Conservation (phyloP, 495 filamentous ascomycete species). For the Tuber magnatum region DNA sequence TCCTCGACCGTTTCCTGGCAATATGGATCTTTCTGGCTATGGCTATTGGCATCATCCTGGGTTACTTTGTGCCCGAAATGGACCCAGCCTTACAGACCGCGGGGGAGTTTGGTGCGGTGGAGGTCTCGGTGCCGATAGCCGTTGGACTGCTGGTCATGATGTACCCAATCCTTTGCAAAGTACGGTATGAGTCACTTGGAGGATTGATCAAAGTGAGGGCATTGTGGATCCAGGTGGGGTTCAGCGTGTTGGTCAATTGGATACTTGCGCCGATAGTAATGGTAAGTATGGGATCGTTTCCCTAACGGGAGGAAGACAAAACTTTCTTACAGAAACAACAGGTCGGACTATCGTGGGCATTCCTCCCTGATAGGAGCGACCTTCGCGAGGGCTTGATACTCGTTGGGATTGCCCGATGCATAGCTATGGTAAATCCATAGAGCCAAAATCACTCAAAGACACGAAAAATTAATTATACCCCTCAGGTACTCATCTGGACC, state of each 20-base stretch:
- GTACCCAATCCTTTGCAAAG: conserved; percentile 91
- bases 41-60: conserved; percentile 68
- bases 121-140: conserved; percentile 75
- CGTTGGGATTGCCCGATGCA: conserved; percentile 71
- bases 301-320: not conserved
- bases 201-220: conserved; percentile 53
- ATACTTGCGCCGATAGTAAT: conserved; percentile 82
- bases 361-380: conserved; percentile 62
- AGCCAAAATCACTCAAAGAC: not conserved
- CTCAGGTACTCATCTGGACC: conserved; percentile 69
- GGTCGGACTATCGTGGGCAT: conserved; percentile 73
- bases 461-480: conserved; percentile 8
- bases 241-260: conserved; percentile 82
- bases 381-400: conserved; percentile 68
- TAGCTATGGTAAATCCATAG: conserved; percentile 62
- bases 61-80: conserved; percentile 64
- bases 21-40: conserved; percentile 85
- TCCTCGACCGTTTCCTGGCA: conserved; percentile 69
- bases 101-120: conserved; percentile 58
- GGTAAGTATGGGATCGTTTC: conserved; percentile 47
- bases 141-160: conserved; percentile 85
- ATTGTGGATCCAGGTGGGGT: conserved; percentile 71
- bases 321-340: conserved; percentile 32
- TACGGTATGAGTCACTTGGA: conserved; percentile 75
- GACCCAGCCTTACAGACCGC: conserved; percentile 55